Percentiles rank a stretch among this genome's conserved stretches.
Conservation (phyloP, 805 yeast species). For the Candida multigemmis region DNA sequence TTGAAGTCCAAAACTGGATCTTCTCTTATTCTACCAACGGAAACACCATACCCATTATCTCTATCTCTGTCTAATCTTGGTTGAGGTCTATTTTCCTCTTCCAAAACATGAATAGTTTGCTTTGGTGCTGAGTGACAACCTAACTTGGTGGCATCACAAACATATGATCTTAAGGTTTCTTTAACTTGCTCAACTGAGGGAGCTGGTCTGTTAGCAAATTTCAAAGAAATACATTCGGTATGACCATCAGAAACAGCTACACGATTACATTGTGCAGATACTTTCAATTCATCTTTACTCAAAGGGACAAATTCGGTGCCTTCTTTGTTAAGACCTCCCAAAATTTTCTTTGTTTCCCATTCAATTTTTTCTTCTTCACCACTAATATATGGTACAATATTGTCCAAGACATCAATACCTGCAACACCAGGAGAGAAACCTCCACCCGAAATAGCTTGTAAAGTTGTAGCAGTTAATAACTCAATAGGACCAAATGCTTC, state of each 20-base stretch:
- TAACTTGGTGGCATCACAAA: constrained; percentile 71
- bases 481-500: constrained; percentile 88
- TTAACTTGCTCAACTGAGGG: constrained; percentile 82
- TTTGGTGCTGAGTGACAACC: constrained; percentile 91
- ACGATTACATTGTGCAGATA: constrained; percentile 94
- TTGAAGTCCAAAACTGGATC: constrained; percentile 91
- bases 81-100: constrained; percentile 90
- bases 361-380: constrained; percentile 99
- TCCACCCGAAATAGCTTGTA: constrained; percentile 97
- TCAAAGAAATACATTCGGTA: constrained; percentile 86
- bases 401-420: constrained; percentile 90
- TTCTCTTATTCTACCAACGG: constrained; percentile 89
- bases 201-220: constrained; percentile 73
- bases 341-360: constrained; percentile 94
- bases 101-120: constrained; percentile 84
- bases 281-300: constrained; percentile 63
- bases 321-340: constrained; percentile 52
- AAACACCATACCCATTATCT: constrained; percentile 87
- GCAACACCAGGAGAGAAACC: constrained; percentile 98
- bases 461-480: constrained; percentile 76
- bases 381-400: constrained; percentile 86
- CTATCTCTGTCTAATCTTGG: constrained; percentile 96
- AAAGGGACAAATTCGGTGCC: constrained; percentile 50
- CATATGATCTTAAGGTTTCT: constrained; percentile 58
- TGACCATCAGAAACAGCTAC: constrained; percentile 98